Evolutionary conservation across 495 filamentous ascomycete genomes (phyloP).

Genomic region (Penicillium salamii): DNA sequence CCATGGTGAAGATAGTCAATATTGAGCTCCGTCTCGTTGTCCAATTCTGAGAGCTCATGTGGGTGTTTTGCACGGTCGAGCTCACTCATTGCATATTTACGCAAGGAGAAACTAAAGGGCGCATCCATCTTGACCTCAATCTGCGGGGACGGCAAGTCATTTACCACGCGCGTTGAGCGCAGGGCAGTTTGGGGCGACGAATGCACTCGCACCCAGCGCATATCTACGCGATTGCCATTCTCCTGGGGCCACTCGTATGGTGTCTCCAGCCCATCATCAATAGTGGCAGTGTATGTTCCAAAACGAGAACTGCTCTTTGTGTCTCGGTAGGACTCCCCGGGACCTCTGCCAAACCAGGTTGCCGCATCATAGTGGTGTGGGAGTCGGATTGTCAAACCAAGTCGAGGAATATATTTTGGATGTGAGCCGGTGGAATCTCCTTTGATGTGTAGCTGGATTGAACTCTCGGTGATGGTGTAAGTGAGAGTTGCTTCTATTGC

Average conservation of each 20-base stretch:
- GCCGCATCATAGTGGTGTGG: slow-evolving; percentile 34
- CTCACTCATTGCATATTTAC: slow-evolving; percentile 48
- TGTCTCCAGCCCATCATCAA: slow-evolving; percentile 48
- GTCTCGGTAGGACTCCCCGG: slow-evolving; percentile 62
- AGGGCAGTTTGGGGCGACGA: slow-evolving; percentile 19
- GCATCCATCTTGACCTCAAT: slow-evolving; percentile 24
- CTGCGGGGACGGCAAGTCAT: slow-evolving; percentile 41
- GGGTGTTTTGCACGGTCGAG: slow-evolving; percentile 57
- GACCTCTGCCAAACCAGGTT: slow-evolving; percentile 60
- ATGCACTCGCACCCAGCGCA: slow-evolving; percentile 52
- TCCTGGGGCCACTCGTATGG: slow-evolving; percentile 65
- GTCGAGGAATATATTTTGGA: slow-evolving; percentile 54
- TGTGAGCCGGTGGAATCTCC: slow-evolving; percentile 48
- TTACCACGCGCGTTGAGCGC: background rate
- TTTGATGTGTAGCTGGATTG: slow-evolving; percentile 37
- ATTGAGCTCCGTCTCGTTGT: slow-evolving; percentile 53
- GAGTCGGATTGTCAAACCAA: slow-evolving; percentile 52
- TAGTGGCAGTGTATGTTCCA: slow-evolving; percentile 43
- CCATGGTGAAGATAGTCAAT: slow-evolving; percentile 65
- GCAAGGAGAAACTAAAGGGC: slow-evolving; percentile 53
- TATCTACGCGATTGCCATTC: slow-evolving; percentile 59
- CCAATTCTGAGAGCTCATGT: slow-evolving; percentile 49
- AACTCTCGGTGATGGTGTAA: slow-evolving; percentile 44
- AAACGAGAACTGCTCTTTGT: slow-evolving; percentile 53
- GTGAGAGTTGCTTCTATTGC: slow-evolving; percentile 42